phyloP scores from a whole-genome alignment of 331 rosid species.

The Acacia concinna region DNA sequence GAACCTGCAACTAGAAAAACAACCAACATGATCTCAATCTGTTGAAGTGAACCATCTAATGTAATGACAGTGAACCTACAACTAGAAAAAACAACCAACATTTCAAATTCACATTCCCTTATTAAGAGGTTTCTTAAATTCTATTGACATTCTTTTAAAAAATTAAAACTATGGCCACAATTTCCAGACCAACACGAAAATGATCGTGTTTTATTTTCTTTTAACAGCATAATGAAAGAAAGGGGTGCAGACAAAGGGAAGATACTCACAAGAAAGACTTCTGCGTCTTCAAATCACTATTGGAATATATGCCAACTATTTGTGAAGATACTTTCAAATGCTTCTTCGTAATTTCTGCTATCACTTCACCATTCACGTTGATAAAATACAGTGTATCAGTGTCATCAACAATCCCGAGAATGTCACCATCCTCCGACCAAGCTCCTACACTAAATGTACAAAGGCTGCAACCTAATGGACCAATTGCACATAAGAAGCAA shows the following conservation, averaged over 20 bases:
- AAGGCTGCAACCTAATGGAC: conserved; percentile 53
- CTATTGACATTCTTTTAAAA: conserved; percentile 18
- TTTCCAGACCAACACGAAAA: conserved; percentile 25
- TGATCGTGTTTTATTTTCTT: conserved; percentile 6
- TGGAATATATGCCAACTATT: conserved; percentile 58
- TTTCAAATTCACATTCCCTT: conserved; percentile 23
- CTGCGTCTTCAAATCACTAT: conserved; percentile 42
- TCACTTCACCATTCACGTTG: conserved; percentile 74
- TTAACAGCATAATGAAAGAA: conserved; percentile 10
- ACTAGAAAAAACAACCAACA: conserved; percentile 50
- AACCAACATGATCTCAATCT: too few species aligned
- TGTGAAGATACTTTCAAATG: conserved; percentile 65
- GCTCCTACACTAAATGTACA: conserved; percentile 80
- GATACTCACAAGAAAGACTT: conserved; percentile 65
- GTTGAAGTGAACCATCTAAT: conserved; percentile 77
- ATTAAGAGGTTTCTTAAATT: conserved; percentile 20
- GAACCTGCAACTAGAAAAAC: conserved; percentile 72
- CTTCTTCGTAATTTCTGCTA: conserved; percentile 59
- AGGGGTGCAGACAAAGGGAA: conserved; percentile 6
- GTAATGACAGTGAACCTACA: conserved; percentile 77
- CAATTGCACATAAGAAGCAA: conserved; percentile 34
- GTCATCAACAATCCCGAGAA: conserved; percentile 87
- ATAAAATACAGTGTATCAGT: conserved; percentile 71
- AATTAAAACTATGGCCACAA: conserved; percentile 17
- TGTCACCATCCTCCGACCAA: conserved; percentile 80